phyloP scores from a whole-genome alignment of 306 rosid genomes.

The Medicago truncatula region MtrunA17r5.0-ANR NC_053044.1:49429001-49429500 shows the following conservation, averaged over 20 bases:
- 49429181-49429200: constrained; percentile 71
- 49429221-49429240: constrained; percentile 83
- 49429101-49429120: constrained; percentile 35
- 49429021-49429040: constrained; percentile 95
- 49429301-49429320: constrained; percentile 1
- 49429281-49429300: background rate
- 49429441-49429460: constrained; percentile 13
- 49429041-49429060: constrained; percentile 41
- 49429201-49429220: constrained; percentile 92
- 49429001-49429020: constrained; percentile 91
- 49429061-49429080: background rate
- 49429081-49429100: background rate
- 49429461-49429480: constrained; percentile 9
- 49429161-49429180: constrained; percentile 86
- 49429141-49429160: constrained; percentile 87
- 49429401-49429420: constrained; percentile 6
- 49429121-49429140: constrained; percentile 79
- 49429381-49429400: background rate
- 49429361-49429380: background rate
- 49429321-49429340: background rate
- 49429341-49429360: background rate
- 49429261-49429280: constrained; percentile 87
- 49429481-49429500: constrained; percentile 15
- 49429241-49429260: constrained; percentile 97
- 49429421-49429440: constrained; percentile 19